Base-by-base conservation (phyloP, 805 yeast genomes). In the Wickerhamiella parazyma region DNA sequence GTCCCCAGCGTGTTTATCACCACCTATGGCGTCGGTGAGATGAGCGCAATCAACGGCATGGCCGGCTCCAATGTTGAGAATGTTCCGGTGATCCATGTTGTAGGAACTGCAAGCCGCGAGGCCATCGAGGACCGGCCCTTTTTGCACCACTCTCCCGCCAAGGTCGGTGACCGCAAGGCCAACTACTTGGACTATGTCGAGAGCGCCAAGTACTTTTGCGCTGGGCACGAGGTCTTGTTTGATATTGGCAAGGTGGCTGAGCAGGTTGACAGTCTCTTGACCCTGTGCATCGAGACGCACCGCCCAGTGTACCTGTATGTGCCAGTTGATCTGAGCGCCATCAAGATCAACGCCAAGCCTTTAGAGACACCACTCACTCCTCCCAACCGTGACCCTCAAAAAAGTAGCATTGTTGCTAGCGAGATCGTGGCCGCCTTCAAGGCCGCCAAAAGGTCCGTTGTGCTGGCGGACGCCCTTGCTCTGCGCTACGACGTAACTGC, bases 1-100 rank as follows among this genome's bases (percentile, higher is more conserved):
- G 70, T 73, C n/a, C 71, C 81, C 6, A 83, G 85, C 42, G 85
- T 76, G 17, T 59, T 75, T 33, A 61, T 74, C 44, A 76, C 87
- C 42, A 85, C 95, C 3, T 82, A 69, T 60, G 95, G 95, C 41
- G 95, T 85, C 14, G 95, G 95, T 45, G 95, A 85, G 59, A 68
- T 84, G 49, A 75, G 85, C 46, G 93, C 94, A 2, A 55, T 84
- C 48, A 84, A 84, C 61, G 94, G 93, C 38, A 65, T 83, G 44
- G 69, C 85, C 25, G 94, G 94, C 40, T 74, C 94, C 0, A 79
- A 72, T 64, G 80, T 94, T 26, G 95, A 85, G 62, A 73, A 69
- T 51, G 78, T 79, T 35, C 91, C 91, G 6, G 65, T 85, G 2
- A 65, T 85, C 45, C 94, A 84, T 61, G 77, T 86, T 50, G 94